Base-by-base conservation (phyloP, 208 protist species). In the Acanthamoeba quina region DNA sequence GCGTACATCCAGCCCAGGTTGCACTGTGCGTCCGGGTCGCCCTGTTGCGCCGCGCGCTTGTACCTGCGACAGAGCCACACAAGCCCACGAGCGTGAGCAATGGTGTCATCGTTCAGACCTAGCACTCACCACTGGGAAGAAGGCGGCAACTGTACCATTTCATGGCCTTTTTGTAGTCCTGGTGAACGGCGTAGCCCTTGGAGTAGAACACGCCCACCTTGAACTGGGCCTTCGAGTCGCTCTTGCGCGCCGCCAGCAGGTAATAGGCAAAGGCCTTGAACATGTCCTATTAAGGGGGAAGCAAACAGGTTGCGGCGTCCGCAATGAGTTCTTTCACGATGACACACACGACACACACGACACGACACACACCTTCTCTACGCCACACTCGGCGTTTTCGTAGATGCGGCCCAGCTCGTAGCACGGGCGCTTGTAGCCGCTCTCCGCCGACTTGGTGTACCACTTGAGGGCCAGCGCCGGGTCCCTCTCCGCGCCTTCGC, bases 391-490 rank as follows among this genome's bases (percentile, higher is more conserved):
- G 6, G 78, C 78, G n/a, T 86, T 86, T n/a, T 86, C 78, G n/a
- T 86, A 86, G 26, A 86, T 86, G 29, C 78, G 78, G 4, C 78
- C 78, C 49, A 86, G 52, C 78, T 86, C 78, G 21, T 86, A 86
- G 78, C 78, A 86, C 78, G 78, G 78, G 17, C 78, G 78, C 52
- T 86, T 86, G 78, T 92, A 92, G 10, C 86, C 86, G 64, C 66
- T 92, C 58, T 92, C 86, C 6, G 86, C 86, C 11, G 86, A 92
- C 15, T 92, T 92, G 44, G 86, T 92, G 60, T 92, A 92, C 86
- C 86, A 92, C 21, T 76, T 70, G 29, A 92, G 64, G 44, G 86
- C 86, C 29, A 78, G 64, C 21, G 86, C 86, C 24, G 37, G 44
- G 44, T 92, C 86, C 56, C 49, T 26, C 34, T 70, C 64, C 5